These are phyloP conservation scores for Scutellaria baicalensis DNA, from an alignment of 257 asterid genomes.

Conservation along the genomic window DNA sequence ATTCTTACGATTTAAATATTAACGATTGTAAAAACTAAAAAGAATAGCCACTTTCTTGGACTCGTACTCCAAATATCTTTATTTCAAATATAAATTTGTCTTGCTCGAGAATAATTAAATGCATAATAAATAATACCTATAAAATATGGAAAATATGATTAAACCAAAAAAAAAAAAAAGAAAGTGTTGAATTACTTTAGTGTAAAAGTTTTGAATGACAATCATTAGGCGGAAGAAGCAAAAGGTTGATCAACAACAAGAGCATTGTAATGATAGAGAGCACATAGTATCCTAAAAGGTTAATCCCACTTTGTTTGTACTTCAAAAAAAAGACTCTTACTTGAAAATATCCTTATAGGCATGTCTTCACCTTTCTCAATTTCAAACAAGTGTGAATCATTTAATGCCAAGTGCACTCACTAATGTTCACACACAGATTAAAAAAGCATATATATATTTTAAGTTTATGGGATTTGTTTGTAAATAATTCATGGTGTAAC, in stretches of 20 bases:
- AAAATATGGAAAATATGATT: neutral
- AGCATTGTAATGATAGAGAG: slow-evolving; percentile 15
- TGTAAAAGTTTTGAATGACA: neutral
- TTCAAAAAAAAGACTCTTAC: slow-evolving; percentile 2
- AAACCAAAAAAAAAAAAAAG: neutral
- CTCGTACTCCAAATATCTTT: neutral
- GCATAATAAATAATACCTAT: no score
- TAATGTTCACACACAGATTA: slow-evolving; percentile 2
- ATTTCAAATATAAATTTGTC: neutral
- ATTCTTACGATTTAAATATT: no score
- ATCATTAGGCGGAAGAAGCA: neutral
- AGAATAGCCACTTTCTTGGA: neutral
- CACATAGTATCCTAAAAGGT: slow-evolving; percentile 8
- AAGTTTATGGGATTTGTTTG: no score
- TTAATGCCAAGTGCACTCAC: slow-evolving; percentile 16
- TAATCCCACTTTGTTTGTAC: slow-evolving; percentile 2
- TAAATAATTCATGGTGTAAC: no score
- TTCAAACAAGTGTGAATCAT: slow-evolving; percentile 7
- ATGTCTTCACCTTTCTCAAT: neutral
- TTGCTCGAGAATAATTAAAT: neutral
- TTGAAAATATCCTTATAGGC: neutral
- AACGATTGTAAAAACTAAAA: neutral
- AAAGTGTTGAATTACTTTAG: no score
- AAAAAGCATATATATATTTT: neutral
- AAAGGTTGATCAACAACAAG: slow-evolving; percentile 9